Evolutionary conservation across 1,139 yeast species (phyloP).

Genomic region (Blastobotrys persicus): DNA sequence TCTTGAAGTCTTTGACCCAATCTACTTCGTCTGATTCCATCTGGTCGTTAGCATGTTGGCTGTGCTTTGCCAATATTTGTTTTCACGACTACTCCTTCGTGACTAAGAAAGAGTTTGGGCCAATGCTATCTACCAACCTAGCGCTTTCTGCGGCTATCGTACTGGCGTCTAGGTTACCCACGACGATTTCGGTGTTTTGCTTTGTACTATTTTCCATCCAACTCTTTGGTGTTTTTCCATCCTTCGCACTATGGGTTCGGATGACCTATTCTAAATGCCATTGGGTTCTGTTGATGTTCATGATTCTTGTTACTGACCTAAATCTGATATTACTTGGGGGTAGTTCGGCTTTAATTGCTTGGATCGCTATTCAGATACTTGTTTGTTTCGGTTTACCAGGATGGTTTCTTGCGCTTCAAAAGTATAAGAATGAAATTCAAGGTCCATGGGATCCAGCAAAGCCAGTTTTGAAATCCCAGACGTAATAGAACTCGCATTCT

Average conservation of each 20-base stretch:
- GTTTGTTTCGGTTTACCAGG: constrained; percentile 63
- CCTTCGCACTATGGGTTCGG: constrained; percentile 58
- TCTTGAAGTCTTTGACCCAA: constrained; percentile 78
- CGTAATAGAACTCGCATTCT: too few relatives aligned
- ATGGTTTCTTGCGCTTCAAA: constrained; percentile 68
- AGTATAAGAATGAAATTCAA: constrained; percentile 80
- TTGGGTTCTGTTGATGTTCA: constrained; percentile 28
- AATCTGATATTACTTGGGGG: constrained; percentile 44
- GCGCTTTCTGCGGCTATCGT: constrained; percentile 86
- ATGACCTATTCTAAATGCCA: constrained; percentile 29
- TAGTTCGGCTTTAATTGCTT: constrained; percentile 42
- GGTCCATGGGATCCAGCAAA: constrained; percentile 95
- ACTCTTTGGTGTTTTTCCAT: constrained; percentile 68
- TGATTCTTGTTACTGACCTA: constrained; percentile 30
- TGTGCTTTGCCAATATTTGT: constrained; percentile 63
- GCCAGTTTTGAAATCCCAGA: constrained; percentile 43
- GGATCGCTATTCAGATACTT: constrained; percentile 49
- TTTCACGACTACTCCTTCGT: constrained; percentile 59
- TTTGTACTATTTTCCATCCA: constrained; percentile 74
- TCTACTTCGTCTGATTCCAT: constrained; percentile 93
- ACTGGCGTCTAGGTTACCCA: constrained; percentile 74
- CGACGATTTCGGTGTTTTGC: constrained; percentile 77
- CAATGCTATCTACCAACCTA: constrained; percentile 77
- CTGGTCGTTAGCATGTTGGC: constrained; percentile 86
- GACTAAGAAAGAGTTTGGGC: constrained; percentile 38